phyloP scores from a whole-genome alignment of 352 stramenopile species.

The Blastocystis sp. region DNA sequence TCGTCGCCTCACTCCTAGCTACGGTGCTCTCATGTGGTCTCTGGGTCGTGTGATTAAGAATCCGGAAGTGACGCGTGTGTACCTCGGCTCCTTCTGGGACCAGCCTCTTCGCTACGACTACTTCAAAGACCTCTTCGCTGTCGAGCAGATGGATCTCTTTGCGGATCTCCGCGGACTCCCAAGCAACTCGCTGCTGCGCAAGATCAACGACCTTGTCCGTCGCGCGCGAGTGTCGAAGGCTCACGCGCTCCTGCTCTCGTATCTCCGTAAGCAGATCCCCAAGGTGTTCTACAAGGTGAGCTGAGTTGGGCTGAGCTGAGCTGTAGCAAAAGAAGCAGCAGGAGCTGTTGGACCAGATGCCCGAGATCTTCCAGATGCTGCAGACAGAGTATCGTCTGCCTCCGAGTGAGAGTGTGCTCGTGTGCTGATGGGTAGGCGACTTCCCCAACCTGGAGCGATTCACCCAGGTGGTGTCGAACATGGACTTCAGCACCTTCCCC shows the following conservation, averaged over 20 bases:
- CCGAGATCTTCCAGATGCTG: constrained; percentile 89
- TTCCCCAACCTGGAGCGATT: constrained; percentile 86
- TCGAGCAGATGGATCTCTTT: constrained; percentile 92
- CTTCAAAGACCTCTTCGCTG: constrained; percentile 83
- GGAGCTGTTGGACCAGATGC: constrained; percentile 86
- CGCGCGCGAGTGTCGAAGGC: constrained; percentile 86
- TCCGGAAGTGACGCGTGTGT: constrained; percentile 93
- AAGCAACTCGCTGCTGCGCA: constrained; percentile 79
- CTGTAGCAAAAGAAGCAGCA: constrained; percentile 83
- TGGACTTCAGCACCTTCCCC: constrained; percentile 83
- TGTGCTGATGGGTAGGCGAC: constrained; percentile 68
- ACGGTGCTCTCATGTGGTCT: constrained; percentile 94
- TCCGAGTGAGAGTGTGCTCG: constrained; percentile 64
- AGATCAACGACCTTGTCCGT: constrained; percentile 91
- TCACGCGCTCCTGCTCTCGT: constrained; percentile 92
- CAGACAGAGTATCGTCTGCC: constrained; percentile 92
- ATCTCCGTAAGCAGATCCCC: constrained; percentile 91
- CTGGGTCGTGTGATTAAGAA: constrained; percentile 88
- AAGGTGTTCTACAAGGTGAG: constrained; percentile 84
- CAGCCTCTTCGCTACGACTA: constrained; percentile 80
- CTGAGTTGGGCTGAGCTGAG: neutral
- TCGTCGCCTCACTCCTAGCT: constrained; percentile 69
- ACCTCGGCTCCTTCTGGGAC: constrained; percentile 95
- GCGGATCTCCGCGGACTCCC: constrained; percentile 88
- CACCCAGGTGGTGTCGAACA: constrained; percentile 72